Conservation (phyloP, 2,329 filamentous ascomycete species). For the Aspergillus brunneoviolaceus region DNA sequence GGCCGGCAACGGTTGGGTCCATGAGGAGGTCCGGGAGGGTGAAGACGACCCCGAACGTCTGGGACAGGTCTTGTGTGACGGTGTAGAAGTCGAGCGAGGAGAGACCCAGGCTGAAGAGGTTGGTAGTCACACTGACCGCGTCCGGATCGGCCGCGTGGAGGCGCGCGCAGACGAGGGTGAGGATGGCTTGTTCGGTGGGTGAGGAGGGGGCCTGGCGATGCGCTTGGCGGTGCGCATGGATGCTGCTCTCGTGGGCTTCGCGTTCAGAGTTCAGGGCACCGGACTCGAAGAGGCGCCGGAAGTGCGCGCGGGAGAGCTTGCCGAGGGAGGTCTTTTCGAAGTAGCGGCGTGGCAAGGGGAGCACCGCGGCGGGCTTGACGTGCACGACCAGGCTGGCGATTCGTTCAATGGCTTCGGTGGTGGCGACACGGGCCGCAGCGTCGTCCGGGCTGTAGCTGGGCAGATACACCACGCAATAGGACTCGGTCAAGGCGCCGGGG, state of each 20-base stretch:
- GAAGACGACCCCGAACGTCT: neutral
- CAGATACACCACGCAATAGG: conserved; percentile 41
- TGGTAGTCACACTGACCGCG: conserved; percentile 8
- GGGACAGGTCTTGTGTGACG: conserved; percentile 4
- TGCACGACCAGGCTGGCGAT: conserved; percentile 7
- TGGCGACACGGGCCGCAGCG: conserved; percentile 5
- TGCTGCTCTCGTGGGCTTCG: neutral
- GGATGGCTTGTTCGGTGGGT: neutral
- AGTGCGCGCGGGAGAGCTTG: conserved; percentile 16
- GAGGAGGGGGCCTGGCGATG: neutral
- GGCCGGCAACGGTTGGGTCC: neutral
- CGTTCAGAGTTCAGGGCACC: conserved; percentile 21
- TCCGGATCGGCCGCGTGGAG: conserved; percentile 9
- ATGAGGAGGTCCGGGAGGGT: neutral
- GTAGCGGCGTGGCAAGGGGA: conserved; percentile 5
- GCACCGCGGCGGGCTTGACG: conserved; percentile 3
- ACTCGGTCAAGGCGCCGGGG: conserved; percentile 37
- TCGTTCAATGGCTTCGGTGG: conserved; percentile 10
- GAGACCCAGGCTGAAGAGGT: neutral
- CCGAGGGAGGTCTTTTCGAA: conserved; percentile 18
- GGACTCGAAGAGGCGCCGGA: conserved; percentile 32
- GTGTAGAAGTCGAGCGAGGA: conserved; percentile 3
- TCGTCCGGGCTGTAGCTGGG: conserved; percentile 22
- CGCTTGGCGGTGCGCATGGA: conserved; percentile 4
- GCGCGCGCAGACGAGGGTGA: conserved; percentile 9